Evolutionary conservation across 2,329 filamentous ascomycete species (phyloP).

Genomic region (Colletotrichum lindemuthianum): DNA sequence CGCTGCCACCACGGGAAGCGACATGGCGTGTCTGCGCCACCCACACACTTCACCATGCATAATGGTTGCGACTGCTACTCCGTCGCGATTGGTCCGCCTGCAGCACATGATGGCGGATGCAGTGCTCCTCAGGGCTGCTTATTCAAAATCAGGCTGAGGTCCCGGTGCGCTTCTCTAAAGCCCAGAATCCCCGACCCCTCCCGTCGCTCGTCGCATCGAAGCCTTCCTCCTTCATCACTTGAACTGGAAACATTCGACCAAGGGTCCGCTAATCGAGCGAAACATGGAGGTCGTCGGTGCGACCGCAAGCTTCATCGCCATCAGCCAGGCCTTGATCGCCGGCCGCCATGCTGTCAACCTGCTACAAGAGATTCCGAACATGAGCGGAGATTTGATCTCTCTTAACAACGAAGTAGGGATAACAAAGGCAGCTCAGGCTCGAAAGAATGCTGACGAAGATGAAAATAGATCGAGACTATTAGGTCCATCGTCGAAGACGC

Average conservation of each 20-base stretch:
- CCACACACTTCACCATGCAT: background rate
- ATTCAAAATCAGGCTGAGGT: background rate
- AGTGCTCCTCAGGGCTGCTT: background rate
- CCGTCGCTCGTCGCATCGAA: background rate
- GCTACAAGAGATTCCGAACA: constrained; percentile 12
- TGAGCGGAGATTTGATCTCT: constrained; percentile 2
- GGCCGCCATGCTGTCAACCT: background rate
- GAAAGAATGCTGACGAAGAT: background rate
- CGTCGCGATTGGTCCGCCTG: background rate
- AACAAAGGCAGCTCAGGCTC: accelerated
- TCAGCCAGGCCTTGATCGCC: constrained; percentile 19
- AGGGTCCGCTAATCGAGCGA: background rate
- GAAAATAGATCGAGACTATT: constrained; percentile 16
- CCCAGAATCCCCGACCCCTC: background rate
- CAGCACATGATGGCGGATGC: background rate
- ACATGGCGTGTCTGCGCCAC: background rate
- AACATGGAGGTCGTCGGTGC: constrained; percentile 25
- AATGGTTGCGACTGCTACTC: background rate
- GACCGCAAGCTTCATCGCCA: constrained; percentile 32
- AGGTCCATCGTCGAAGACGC: background rate
- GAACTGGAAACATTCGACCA: background rate
- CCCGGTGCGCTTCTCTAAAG: too few relatives aligned
- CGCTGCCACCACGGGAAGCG: too few relatives aligned
- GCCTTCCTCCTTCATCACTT: background rate
- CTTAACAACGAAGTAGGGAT: constrained; percentile 12